phyloP scores from a whole-genome alignment of 2,329 filamentous ascomycete species.

The Hymenoscyphus fraxineus region DNA sequence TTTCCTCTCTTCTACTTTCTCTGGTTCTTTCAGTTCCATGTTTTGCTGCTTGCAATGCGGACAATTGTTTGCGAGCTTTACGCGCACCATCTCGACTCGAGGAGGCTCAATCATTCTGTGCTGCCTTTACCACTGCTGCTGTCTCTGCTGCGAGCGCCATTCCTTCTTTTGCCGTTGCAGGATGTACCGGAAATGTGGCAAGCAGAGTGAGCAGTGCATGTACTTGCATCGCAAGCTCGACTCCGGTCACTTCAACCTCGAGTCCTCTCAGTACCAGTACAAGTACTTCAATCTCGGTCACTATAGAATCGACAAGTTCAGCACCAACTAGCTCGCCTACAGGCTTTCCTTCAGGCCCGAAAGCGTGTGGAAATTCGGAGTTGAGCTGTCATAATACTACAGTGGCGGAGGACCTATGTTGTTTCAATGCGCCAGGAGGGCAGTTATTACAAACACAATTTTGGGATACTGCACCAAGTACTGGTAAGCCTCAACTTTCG shows the following conservation, averaged over 20 bases:
- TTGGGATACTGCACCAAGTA: constrained; percentile 65
- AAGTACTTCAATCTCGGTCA: not conserved
- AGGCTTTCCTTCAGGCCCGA: constrained; percentile 14
- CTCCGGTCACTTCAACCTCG: constrained; percentile 3
- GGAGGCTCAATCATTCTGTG: constrained; percentile 17
- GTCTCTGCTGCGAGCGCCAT: constrained; percentile 12
- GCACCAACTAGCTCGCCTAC: constrained; percentile 6
- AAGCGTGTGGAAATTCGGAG: constrained; percentile 26
- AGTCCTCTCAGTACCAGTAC: not conserved
- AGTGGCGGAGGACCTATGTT: constrained; percentile 57
- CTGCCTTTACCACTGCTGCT: constrained; percentile 13
- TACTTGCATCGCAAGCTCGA: constrained; percentile 15
- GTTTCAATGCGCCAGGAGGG: constrained; percentile 68
- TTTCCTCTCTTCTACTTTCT: constrained; percentile 3
- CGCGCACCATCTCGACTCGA: constrained; percentile 12
- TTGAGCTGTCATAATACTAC: constrained; percentile 57
- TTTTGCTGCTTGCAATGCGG: constrained; percentile 15
- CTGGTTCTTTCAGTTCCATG: constrained; percentile 47
- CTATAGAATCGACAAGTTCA: not conserved
- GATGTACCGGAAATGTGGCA: constrained; percentile 17
- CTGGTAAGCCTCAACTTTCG: constrained; percentile 29
- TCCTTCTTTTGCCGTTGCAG: constrained; percentile 13
- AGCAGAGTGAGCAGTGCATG: constrained; percentile 20
- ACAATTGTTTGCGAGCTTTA: constrained; percentile 19
- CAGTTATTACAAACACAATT: constrained; percentile 71